phyloP scores from a whole-genome alignment of 2,329 filamentous ascomycete genomes.

The Plenodomus tracheiphilus region DNA sequence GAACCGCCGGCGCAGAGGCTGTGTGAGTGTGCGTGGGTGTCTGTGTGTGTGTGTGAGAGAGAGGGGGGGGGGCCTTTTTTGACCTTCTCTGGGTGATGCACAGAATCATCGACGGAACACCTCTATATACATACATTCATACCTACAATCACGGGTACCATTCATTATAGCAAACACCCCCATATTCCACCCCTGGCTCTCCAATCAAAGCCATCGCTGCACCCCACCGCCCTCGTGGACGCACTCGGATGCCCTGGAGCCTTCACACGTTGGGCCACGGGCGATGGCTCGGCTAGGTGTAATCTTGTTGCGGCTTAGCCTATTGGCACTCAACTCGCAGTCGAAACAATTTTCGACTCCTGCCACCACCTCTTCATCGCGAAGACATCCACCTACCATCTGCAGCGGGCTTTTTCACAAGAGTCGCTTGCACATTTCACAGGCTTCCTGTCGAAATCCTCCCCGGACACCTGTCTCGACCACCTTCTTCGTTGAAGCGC shows the following conservation, averaged over 20 bases:
- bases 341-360: slow-evolving; percentile 28
- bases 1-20: background rate
- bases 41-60: no score
- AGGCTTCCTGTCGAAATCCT: slow-evolving; percentile 45
- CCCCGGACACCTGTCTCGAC: slow-evolving; percentile 36
- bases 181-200: no score
- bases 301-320: slow-evolving; percentile 20
- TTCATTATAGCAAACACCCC: no score
- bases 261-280: slow-evolving; percentile 10
- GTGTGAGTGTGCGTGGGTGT: no score
- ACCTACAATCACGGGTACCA: no score
- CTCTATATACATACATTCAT: no score
- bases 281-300: slow-evolving; percentile 14
- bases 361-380: slow-evolving; percentile 38
- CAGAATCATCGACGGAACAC: no score
- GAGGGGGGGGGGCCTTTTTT: no score
- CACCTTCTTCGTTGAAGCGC: slow-evolving; percentile 34
- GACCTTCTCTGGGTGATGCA: no score
- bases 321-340: slow-evolving; percentile 19
- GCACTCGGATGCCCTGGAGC: no score
- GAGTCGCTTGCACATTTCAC: slow-evolving; percentile 46
- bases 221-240: no score
- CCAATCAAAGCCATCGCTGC: no score
- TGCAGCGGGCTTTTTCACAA: slow-evolving; percentile 37
- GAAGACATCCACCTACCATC: slow-evolving; percentile 34